phyloP scores from a whole-genome alignment of 73 alveolate species.

The Uronychia binucleata region DNA sequence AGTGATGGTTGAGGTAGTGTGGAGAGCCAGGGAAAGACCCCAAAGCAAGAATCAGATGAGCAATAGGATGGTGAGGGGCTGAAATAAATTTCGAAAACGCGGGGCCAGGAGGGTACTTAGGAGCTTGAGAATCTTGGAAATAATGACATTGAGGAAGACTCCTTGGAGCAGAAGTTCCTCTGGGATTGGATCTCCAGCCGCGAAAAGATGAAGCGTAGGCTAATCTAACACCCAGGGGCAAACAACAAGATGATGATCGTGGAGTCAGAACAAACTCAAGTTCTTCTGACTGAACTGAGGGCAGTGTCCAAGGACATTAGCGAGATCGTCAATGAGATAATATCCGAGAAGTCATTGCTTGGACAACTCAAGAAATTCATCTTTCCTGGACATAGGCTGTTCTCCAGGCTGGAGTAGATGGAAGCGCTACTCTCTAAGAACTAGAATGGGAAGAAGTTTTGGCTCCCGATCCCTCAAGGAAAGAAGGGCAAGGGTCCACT shows the following conservation, averaged over 20 bases:
- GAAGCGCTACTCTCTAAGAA: not conserved
- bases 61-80: too few species aligned
- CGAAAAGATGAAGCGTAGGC: not conserved
- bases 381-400: not conserved
- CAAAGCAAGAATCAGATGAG: too few species aligned
- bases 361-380: not conserved
- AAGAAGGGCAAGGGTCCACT: not conserved
- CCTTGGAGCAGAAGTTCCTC: not conserved
- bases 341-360: not conserved
- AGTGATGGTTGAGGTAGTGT: too few species aligned
- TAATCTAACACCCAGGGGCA: not conserved
- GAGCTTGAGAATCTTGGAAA: too few species aligned
- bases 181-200: not conserved
- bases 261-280: too few species aligned
- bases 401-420: not conserved
- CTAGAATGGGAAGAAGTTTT: not conserved
- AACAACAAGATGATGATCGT: not conserved
- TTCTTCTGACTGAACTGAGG: not conserved
- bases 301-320: not conserved
- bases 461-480: not conserved
- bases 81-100: too few species aligned
- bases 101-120: too few species aligned
- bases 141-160: too few species aligned
- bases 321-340: constrained; percentile 1
- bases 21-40: too few species aligned